These are phyloP conservation scores for Nitzschia sp. DNA, from an alignment of 108 stramenopile species.

Conservation along the genomic window DNA sequence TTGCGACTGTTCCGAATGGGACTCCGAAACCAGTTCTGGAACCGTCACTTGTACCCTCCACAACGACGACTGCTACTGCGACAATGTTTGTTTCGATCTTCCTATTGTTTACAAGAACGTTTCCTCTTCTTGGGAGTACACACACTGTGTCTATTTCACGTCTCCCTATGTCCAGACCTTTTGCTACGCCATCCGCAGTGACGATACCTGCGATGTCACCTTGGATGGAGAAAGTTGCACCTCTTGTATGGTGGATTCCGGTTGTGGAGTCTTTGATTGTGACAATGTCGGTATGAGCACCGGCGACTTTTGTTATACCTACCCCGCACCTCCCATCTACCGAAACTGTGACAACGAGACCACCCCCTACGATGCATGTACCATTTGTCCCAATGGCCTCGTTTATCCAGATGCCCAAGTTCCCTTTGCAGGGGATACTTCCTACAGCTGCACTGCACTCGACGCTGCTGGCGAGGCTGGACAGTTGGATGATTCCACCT, in stretches of 20 bases:
- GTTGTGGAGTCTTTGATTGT: constrained; percentile 17
- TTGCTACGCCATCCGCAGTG: not conserved
- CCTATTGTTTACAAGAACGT: not conserved
- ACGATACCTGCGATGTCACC: constrained; percentile 3
- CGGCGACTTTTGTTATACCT: constrained; percentile 1
- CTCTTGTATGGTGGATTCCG: not conserved
- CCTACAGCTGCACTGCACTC: no score
- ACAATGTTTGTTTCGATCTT: not conserved
- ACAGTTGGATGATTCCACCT: no score
- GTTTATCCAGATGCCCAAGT: not conserved
- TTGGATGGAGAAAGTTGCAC: constrained; percentile 2
- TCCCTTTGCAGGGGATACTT: not conserved
- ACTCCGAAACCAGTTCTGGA: not conserved
- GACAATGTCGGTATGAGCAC: not conserved
- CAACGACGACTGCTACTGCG: not conserved
- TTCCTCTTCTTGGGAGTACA: not conserved
- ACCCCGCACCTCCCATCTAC: not conserved
- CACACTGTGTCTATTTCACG: constrained; percentile 5
- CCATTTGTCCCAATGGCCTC: constrained; percentile 5
- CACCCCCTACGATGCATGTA: constrained; percentile 3
- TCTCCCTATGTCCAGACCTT: constrained; percentile 7
- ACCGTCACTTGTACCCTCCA: not conserved
- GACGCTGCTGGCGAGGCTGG: no score
- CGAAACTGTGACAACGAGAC: not conserved
- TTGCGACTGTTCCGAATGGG: constrained; percentile 7